These are phyloP conservation scores for Acanthamoeba healyi DNA, from an alignment of 208 protist genomes.

Conservation along the genomic window DNA sequence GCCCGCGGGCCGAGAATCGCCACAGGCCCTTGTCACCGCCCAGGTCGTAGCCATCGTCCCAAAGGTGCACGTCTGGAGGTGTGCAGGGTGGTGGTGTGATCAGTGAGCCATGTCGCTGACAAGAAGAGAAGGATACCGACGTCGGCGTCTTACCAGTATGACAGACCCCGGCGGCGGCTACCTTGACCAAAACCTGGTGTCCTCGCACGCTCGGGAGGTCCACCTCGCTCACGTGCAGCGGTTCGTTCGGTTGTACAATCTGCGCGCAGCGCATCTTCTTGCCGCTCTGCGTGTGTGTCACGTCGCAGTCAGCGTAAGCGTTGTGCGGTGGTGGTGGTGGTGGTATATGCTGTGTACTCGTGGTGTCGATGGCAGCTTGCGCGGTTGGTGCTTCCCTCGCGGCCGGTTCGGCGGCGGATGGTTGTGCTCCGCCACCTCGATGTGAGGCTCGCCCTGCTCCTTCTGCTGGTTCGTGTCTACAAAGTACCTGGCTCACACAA, in stretches of 20 bases:
- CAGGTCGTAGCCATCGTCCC: conserved; percentile 61
- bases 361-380: neutral
- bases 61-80: conserved; percentile 31
- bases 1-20: conserved; percentile 4
- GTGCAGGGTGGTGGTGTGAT: neutral
- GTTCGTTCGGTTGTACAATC: conserved; percentile 17
- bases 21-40: conserved; percentile 26
- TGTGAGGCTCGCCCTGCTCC: neutral
- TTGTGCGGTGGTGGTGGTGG: neutral
- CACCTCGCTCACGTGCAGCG: conserved; percentile 24
- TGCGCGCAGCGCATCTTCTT: conserved; percentile 20
- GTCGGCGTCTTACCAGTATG: conserved; percentile 52
- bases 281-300: neutral
- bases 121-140: no score
- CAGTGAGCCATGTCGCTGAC: neutral
- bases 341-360: neutral
- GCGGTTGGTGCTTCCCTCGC: neutral
- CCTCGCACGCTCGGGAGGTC: neutral
- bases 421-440: conserved; percentile 12
- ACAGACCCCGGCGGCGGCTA: conserved; percentile 37
- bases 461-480: neutral
- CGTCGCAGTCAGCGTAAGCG: neutral
- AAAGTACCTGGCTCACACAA: neutral
- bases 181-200: conserved; percentile 41
- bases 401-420: neutral